Evolutionary conservation across 257 asterid genomes (phyloP), one percentile per base, ranked within the genome.

Genomic region (Nicotiana noctiflora): DNA sequence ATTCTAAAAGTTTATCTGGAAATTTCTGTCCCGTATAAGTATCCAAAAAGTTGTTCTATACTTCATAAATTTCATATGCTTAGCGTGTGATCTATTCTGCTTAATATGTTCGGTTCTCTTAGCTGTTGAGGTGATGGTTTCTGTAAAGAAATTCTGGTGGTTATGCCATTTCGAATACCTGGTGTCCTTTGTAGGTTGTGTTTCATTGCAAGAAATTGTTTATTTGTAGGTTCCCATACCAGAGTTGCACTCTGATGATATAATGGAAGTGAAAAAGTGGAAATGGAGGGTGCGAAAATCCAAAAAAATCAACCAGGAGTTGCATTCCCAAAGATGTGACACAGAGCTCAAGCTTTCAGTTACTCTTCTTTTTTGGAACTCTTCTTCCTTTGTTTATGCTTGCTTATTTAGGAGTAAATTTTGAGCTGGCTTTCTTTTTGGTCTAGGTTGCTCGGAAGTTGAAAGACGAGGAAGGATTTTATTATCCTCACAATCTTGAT

Each of bases 401-500:
- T 27, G 40, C 7, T 44, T 63, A 34, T 79, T 15, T 60, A 64
- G 79, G 59, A 57, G 31, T 83, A 74, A 53, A 80, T 57, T 37
- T 19, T 86, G 81, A 85, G 70, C 32, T 25, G 77, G 70, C 67
- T 81, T 79, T 77, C 78, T 85, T 52, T 88, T 52, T 88, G 13
- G 83, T 82, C 62, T 89, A 95, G 99, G 99, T 95, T 82, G 99
- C 99, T 83, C 93, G 93, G 79, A 91, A 91, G 85, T 86, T 95
- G 97, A 95, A 88, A 90, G 97, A 91, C 19, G 99, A 95, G 83
- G 97, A 93, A 81, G 99, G 98, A 25, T 93, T 95, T 85, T 95
- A 92, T 85, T 95, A 92, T 88, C 98, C 99, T 53, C 99, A 95
- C 90, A 95, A 95, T 90, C 92, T 95, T 79, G 99, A 95, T 90